A percentile compares a stretch with the other conserved stretches of the same genome.
Conservation (phyloP, 768 basidiomycete genomes). For the Boletellus ananas region DNA sequence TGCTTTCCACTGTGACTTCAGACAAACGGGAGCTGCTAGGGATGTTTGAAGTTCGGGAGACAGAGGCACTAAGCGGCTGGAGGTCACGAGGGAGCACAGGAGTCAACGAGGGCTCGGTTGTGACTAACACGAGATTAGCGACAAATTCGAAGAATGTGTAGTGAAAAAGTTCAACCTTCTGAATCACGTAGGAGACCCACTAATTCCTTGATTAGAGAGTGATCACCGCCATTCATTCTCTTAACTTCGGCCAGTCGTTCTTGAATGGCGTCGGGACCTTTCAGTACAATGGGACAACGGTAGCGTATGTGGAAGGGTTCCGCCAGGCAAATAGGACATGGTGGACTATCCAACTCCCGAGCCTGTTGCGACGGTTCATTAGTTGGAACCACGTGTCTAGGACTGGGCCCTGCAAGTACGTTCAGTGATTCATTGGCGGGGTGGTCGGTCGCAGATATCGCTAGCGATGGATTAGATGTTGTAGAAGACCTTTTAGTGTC, state of each 20-base stretch:
- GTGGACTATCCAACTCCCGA: conserved; percentile 2
- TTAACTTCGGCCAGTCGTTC: conserved; percentile 45
- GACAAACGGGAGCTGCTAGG: conserved; percentile 32
- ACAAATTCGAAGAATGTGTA: conserved; percentile 1
- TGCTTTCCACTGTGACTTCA: conserved; percentile 36
- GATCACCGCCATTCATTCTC: conserved; percentile 17
- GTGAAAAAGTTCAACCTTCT: conserved; percentile 19
- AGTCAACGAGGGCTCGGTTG: background rate
- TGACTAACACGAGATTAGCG: conserved; percentile 5
- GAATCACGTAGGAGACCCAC: conserved; percentile 32
- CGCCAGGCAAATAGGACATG: conserved; percentile 46
- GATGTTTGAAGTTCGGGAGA: conserved; percentile 15
- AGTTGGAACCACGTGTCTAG: background rate
- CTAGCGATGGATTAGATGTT: background rate
- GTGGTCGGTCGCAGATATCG: background rate
- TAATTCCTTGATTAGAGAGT: conserved; percentile 40
- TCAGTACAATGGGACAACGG: conserved; percentile 45
- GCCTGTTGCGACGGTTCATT: background rate
- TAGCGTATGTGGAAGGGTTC: conserved; percentile 46
- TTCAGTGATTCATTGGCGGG: background rate
- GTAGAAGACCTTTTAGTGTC: conserved; percentile 1
- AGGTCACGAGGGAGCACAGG: background rate
- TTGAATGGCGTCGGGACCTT: conserved; percentile 41
- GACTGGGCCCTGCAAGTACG: background rate
- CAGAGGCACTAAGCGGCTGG: background rate